A percentile compares a stretch with the other conserved stretches of the same genome.
Conservation (phyloP, 2,329 filamentous ascomycete species). For the Aspergillus awamori region DNA sequence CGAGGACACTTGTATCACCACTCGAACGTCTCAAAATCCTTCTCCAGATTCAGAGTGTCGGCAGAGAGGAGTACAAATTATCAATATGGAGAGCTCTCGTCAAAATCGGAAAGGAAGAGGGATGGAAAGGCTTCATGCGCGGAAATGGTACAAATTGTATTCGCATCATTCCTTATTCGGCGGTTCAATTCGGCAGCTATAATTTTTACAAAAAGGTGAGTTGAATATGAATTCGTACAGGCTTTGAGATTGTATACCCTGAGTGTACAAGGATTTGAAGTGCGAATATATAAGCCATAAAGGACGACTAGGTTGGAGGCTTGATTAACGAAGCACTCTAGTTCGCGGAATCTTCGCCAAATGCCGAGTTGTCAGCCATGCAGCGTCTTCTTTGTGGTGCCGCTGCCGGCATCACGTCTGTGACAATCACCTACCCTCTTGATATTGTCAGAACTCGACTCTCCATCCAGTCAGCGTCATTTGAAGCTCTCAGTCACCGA, state of each 20-base stretch:
- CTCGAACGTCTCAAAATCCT: conserved; percentile 95
- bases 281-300: neutral
- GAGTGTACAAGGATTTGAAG: neutral
- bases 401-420: conserved; percentile 90
- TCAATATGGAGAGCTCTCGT: conserved; percentile 83
- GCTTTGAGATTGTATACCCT: neutral
- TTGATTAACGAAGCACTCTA: conserved; percentile 32
- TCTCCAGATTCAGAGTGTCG: conserved; percentile 92
- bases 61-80: conserved; percentile 89
- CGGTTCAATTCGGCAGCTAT: conserved; percentile 97
- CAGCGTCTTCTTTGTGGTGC: conserved; percentile 87
- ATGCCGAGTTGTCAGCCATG: conserved; percentile 71
- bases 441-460: conserved; percentile 95
- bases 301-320: neutral
- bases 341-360: conserved; percentile 77
- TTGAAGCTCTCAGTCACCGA: conserved; percentile 70
- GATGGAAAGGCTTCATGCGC: conserved; percentile 95
- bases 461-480: conserved; percentile 97
- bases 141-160: conserved; percentile 99
- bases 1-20: conserved; percentile 92
- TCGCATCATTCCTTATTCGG: conserved; percentile 95
- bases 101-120: conserved; percentile 98
- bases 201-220: conserved; percentile 92
- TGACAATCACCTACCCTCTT: conserved; percentile 91
- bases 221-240: conserved; percentile 14